Percentiles rank a stretch among this genome's conserved stretches.
Conservation (phyloP, 108 stramenopile species). For the Fragilariopsis cylindrus region DNA sequence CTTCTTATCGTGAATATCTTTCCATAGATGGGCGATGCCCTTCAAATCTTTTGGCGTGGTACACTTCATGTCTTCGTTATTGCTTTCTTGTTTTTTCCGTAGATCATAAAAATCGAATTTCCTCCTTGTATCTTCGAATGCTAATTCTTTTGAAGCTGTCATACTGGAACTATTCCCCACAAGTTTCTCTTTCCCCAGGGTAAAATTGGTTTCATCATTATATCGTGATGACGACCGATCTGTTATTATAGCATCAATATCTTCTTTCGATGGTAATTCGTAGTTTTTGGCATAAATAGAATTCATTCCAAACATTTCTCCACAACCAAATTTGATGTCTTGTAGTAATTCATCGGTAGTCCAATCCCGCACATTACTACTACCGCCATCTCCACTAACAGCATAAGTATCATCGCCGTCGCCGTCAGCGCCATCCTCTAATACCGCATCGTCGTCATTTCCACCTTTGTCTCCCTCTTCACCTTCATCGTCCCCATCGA, state of each 20-base stretch:
- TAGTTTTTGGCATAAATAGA: conserved; percentile 26
- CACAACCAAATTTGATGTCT: conserved; percentile 59
- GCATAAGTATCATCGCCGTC: conserved; percentile 7
- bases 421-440: neutral
- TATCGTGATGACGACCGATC: conserved; percentile 46
- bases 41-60: conserved; percentile 37
- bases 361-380: conserved; percentile 24
- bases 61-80: conserved; percentile 20
- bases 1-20: conserved; percentile 37
- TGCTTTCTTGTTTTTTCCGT: conserved; percentile 36
- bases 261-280: conserved; percentile 61
- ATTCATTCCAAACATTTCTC: conserved; percentile 56
- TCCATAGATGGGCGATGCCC: conserved; percentile 34
- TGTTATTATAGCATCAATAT: conserved; percentile 79
- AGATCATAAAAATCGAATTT: conserved; percentile 61
- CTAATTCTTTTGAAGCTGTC: conserved; percentile 27
- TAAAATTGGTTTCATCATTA: no score
- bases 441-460: conserved; percentile 4
- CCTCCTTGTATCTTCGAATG: conserved; percentile 49
- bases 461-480: neutral
- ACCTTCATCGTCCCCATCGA: conserved; percentile 44
- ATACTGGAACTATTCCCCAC: conserved; percentile 50
- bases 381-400: no score
- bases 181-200: conserved; percentile 44
- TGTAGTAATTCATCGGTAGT: conserved; percentile 62